Percentiles rank a stretch among this genome's conserved stretches.
phyloP scores from a whole-genome alignment of 805 yeast genomes.

The Priceomyces melissophilus region DNA sequence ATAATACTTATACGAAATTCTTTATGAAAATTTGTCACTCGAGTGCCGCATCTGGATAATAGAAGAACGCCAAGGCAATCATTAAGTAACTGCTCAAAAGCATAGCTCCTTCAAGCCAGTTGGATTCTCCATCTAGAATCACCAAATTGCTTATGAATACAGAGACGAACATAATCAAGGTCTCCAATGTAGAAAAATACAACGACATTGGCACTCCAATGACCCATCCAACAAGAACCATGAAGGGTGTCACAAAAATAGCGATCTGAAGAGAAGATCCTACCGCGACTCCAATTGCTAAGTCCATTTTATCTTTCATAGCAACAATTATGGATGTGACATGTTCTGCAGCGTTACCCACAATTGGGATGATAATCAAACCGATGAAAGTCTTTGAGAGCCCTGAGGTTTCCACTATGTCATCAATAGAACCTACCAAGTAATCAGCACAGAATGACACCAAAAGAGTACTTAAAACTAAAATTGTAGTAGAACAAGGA shows the following conservation, averaged over 20 bases:
- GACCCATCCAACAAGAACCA: constrained; percentile 92
- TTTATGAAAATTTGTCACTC: not conserved
- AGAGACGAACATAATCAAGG: constrained; percentile 85
- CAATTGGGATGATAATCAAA: constrained; percentile 88
- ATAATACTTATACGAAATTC: too few relatives aligned
- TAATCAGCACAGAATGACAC: constrained; percentile 92
- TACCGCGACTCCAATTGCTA: constrained; percentile 94
- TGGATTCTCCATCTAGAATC: constrained; percentile 89
- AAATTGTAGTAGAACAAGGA: constrained; percentile 48
- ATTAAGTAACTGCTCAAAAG: constrained; percentile 80
- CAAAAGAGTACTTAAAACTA: constrained; percentile 65
- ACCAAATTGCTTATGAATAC: constrained; percentile 85
- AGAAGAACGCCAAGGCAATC: constrained; percentile 85
- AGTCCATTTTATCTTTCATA: constrained; percentile 93
- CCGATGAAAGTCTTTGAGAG: constrained; percentile 94
- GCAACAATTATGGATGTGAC: constrained; percentile 96
- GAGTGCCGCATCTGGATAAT: constrained; percentile 60
- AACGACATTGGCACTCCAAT: constrained; percentile 89
- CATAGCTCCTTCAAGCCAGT: constrained; percentile 97
- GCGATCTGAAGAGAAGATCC: constrained; percentile 97
- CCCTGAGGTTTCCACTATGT: constrained; percentile 77
- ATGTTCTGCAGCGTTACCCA: constrained; percentile 98
- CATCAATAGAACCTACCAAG: constrained; percentile 90
- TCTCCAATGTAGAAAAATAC: constrained; percentile 89
- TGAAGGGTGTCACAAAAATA: constrained; percentile 89